Conservation (phyloP, 78 protist genomes). For the Pigoraptor vietnamica region DNA sequence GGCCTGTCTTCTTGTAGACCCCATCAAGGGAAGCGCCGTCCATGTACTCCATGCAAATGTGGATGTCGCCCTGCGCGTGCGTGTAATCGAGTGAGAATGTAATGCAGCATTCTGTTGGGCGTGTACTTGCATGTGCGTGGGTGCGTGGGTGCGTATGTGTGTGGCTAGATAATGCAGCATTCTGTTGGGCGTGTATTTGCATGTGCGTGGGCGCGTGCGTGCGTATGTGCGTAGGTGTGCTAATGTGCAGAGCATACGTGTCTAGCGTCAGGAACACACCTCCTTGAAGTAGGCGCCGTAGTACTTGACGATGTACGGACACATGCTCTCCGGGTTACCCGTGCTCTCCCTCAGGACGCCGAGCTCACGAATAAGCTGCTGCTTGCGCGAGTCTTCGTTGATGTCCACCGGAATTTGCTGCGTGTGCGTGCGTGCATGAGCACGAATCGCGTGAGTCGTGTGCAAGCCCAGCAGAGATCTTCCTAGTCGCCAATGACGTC, state of each 20-base stretch:
- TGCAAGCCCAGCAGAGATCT: not conserved
- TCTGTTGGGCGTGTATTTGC: too few species aligned
- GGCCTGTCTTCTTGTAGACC: constrained; percentile 1
- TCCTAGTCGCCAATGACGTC: not conserved
- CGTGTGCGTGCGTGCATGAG: too few species aligned
- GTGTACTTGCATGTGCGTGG: too few species aligned
- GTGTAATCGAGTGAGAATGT: too few species aligned
- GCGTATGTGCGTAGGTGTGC: too few species aligned
- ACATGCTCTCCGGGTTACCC: not conserved
- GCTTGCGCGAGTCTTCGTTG: not conserved
- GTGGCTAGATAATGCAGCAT: too few species aligned
- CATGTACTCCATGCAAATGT: constrained; percentile 61
- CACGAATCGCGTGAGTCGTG: too few species aligned
- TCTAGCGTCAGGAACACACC: not conserved
- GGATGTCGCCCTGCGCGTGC: not conserved
- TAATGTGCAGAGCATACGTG: too few species aligned
- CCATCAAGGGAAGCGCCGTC: constrained; percentile 48
- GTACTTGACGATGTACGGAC: not conserved
- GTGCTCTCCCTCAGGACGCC: not conserved
- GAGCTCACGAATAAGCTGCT: not conserved
- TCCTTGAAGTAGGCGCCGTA: not conserved
- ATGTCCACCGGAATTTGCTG: not conserved
- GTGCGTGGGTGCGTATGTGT: too few species aligned
- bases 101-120: too few species aligned
- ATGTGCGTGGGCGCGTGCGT: too few species aligned